Evolutionary conservation across 164 flowering plant species (phyloP), one percentile per base, ranked within the genome.

Genomic region (Buxus sempervirens): DNA sequence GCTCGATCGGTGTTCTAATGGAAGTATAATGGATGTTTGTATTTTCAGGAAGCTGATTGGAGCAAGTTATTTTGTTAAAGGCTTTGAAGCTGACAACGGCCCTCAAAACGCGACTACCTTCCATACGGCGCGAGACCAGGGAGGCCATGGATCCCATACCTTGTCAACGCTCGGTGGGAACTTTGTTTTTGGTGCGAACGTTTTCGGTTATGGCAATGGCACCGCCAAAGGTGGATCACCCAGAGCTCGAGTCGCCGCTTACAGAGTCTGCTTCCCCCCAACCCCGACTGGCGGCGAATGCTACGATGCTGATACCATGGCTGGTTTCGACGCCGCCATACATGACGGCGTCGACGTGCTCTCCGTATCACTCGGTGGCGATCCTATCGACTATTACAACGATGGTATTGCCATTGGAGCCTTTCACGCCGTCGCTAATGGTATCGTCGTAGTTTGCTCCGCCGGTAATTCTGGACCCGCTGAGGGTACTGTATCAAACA

Each of bases 381-480:
- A 36, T 0, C 62, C 86, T 10, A 0, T 5, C 20, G 73, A 71
- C 57, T 88, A 81, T 69, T 71, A 80, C 55, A 20, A 55, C 0
- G 88, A 83, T 62, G 79, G 77, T 10, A 18, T 82, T 19, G 65
- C 86, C 0, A 79, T 84, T 22, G 91, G 86, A 1, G 55, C 91
- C 2, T 87, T 87, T 54, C 87, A 84, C 62, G 95, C 95, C 5
- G 83, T 84, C 8, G 73, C 72, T 53, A 72, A 79, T 0, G 90
- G 89, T 9, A 68, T 89, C 5, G 58, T 65, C 10, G 87, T 87
- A 0, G 82, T 82, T 0, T 70, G 72, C 72, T 78, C 91, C 5
- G 90, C 82, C 0, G 91, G 86, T 9, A 89, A 89, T 59, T 23
- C 48, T 15, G 89, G 89, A 1, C 87, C 88, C 0, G 0, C 0